Base-by-base conservation (phyloP, 108 stramenopile genomes). In the Licmophora abbreviata region DNA sequence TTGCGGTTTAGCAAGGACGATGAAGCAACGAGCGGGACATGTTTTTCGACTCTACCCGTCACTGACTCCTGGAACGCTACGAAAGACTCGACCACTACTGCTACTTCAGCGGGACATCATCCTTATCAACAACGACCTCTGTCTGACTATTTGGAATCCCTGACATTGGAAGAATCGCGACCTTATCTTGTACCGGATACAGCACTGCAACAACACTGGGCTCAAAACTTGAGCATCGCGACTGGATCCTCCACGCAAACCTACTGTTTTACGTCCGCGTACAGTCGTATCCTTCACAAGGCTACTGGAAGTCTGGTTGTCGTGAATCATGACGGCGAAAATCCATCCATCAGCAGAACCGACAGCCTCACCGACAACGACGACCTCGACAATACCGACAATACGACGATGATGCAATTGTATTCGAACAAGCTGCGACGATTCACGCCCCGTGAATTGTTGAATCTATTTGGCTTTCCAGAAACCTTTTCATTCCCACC, bases 181-280 rank as follows among this genome's bases (percentile, higher is more conserved):
- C 31, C 21, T 3, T 71, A 20, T 35, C 3, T 71, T 9, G 45
- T 74, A 1, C 18, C 53, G 10, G 53, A 58, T 15, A 10, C 14
- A 0, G 51, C 60, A 10, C 33, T 75, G 24, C 25, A 25, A 29
- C 44, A 69, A 59, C 32, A 44, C 21, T 75, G 68, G 68, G 63
- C 67, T 14, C 33, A 53, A 24, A 37, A 61, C 3, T 48, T 75
- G 49, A 57, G 60, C 4, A 23, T 71, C 17, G 74, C 71, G 1
- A 12, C 52, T 7, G n/a, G 15, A n/a, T 20, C 1, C 1, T 65
- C 70, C 51, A 50, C 52, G 1, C 51, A 52, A 7, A 70, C 74
- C 17, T 63, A 68, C 28, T 76, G 74, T 31, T 76, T 76, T 44
- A 76, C 74, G 14, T 69, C 74, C 24, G 59, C 53, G 10, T 76